These are phyloP conservation scores for Erysimum cheiri DNA, from an alignment of 441 rosid genomes.

Conservation along the genomic window DNA sequence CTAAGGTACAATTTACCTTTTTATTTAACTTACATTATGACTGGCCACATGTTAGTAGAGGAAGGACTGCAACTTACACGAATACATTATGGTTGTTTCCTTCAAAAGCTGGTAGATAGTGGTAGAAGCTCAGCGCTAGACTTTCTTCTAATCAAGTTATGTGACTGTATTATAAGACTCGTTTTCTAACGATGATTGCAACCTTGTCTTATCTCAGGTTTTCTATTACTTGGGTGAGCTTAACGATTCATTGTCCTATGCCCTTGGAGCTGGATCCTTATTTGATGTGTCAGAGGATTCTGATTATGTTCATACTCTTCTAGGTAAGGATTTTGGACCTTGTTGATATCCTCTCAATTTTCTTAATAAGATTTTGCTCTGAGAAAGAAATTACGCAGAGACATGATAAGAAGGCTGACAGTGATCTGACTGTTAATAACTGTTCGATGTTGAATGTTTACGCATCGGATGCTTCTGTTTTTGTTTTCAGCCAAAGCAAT, in stretches of 20 bases:
- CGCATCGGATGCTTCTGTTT: slow-evolving; percentile 28
- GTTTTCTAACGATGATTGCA: slow-evolving; percentile 18
- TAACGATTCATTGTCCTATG: slow-evolving; percentile 83
- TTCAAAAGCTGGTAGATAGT: not conserved
- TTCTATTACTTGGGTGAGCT: slow-evolving; percentile 87
- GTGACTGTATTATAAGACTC: not conserved
- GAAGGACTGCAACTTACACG: not conserved
- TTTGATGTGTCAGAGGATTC: slow-evolving; percentile 93
- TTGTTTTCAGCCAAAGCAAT: slow-evolving; percentile 81
- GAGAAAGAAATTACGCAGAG: not conserved
- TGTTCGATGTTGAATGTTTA: slow-evolving; percentile 43
- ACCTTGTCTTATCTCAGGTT: slow-evolving; percentile 58
- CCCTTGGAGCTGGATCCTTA: slow-evolving; percentile 89
- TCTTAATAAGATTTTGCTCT: not conserved
- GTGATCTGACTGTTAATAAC: not conserved
- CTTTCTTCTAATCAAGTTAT: slow-evolving; percentile 3
- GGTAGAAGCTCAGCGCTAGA: not conserved
- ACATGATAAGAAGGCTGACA: slow-evolving; percentile 1
- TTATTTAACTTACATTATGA: not conserved
- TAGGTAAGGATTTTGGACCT: slow-evolving; percentile 55
- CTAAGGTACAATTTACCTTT: slow-evolving; percentile 60
- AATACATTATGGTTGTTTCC: not conserved
- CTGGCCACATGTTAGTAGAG: not conserved
- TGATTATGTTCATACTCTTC: slow-evolving; percentile 84
- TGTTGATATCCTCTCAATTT: not conserved